Percentiles rank a stretch among this genome's conserved stretches.
phyloP scores from a whole-genome alignment of 805 yeast species.

The Jamesozyma jinghongensis region DNA sequence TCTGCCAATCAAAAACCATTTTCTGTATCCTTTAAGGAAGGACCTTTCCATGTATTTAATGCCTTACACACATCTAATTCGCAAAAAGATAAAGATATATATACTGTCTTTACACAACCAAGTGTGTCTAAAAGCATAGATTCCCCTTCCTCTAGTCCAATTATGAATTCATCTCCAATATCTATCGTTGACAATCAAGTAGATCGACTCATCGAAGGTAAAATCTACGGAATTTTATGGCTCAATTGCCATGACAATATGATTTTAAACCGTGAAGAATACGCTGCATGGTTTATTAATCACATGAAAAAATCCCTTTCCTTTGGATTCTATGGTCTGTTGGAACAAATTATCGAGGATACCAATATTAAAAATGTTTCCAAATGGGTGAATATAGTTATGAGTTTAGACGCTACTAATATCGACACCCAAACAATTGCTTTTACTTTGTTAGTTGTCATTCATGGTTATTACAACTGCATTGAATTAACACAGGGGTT shows the following conservation, averaged over 20 bases:
- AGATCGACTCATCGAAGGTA: conserved; percentile 8
- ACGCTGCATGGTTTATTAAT: conserved; percentile 13
- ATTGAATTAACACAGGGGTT: conserved; percentile 7
- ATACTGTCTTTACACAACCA: too few species aligned
- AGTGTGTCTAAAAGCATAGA: too few species aligned
- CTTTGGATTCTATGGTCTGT: conserved; percentile 5
- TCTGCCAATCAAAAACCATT: too few species aligned
- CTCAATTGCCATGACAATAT: conserved; percentile 12
- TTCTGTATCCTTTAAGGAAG: background rate
- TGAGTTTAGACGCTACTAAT: background rate
- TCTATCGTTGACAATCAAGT: background rate
- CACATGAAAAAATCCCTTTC: conserved; percentile 10
- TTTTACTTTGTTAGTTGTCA: conserved; percentile 5
- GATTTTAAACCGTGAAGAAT: conserved; percentile 11
- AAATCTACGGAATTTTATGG: conserved; percentile 11
- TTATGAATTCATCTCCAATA: background rate
- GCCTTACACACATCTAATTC: background rate
- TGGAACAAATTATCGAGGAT: conserved; percentile 8
- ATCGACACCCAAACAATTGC: conserved; percentile 5
- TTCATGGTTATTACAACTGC: conserved; percentile 10
- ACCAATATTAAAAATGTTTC: conserved; percentile 2
- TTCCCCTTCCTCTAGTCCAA: too few species aligned
- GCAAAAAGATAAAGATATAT: background rate
- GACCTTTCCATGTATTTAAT: background rate
- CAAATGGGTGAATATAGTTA: background rate